phyloP scores from a whole-genome alignment of 2,329 filamentous ascomycete genomes.

The Sclerotinia spermophila region DNA sequence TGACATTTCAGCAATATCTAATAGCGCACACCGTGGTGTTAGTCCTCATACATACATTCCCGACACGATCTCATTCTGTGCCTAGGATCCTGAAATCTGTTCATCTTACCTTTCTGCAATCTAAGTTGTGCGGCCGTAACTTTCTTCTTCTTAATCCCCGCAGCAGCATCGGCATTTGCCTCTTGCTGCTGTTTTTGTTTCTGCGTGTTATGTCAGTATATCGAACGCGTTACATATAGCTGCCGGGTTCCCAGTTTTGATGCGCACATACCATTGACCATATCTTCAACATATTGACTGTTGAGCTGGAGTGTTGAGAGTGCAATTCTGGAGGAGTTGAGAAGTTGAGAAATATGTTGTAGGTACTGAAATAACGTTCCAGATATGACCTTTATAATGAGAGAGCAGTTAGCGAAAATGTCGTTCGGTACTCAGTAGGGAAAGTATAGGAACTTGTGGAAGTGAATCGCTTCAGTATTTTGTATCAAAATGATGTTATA shows the following conservation, averaged over 20 bases:
- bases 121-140: slow-evolving; percentile 93
- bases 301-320: background rate
- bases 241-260: background rate
- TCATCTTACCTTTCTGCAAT: slow-evolving; percentile 80
- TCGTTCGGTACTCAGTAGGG: background rate
- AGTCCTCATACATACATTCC: background rate
- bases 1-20: slow-evolving; percentile 78
- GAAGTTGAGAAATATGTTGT: background rate
- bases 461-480: background rate
- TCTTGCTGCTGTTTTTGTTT: slow-evolving; percentile 97
- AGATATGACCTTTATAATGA: background rate
- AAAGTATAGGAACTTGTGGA: background rate
- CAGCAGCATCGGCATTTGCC: slow-evolving; percentile 71
- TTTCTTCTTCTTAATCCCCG: slow-evolving; percentile 91
- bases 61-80: background rate
- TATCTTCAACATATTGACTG: slow-evolving; percentile 88
- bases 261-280: slow-evolving; percentile 82
- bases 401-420: background rate
- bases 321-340: background rate
- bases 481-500: background rate
- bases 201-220: slow-evolving; percentile 42
- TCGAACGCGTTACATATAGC: background rate
- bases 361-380: background rate
- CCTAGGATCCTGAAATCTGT: too few relatives aligned
- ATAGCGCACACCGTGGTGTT: background rate